Conservation (phyloP, 1,284 basidiomycete species). For the Vanrija sp. region DNA sequence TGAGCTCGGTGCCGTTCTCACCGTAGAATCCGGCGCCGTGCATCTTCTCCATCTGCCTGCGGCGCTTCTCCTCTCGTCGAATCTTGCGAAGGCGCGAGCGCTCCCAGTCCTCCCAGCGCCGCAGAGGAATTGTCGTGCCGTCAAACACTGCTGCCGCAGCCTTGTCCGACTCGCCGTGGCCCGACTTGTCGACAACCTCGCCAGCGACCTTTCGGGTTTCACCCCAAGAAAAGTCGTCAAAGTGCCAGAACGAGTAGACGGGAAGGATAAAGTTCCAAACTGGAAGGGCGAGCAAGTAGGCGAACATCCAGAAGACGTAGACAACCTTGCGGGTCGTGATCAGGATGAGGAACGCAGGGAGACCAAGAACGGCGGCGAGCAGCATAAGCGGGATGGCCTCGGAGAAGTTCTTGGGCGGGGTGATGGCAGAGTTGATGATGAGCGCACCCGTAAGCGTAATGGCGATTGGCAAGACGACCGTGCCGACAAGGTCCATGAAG, state of each 20-base stretch:
- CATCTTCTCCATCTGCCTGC: conserved; percentile 70
- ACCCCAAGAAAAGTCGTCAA: conserved; percentile 95
- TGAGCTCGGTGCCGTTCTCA: conserved; percentile 53
- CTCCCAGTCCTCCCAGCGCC: conserved; percentile 99
- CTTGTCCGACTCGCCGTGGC: conserved; percentile 60
- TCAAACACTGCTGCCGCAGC: conserved; percentile 56
- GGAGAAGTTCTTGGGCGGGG: conserved; percentile 77
- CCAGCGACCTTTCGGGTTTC: conserved; percentile 97
- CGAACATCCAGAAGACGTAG: conserved; percentile 96
- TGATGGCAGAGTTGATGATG: conserved; percentile 73
- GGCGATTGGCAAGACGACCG: conserved; percentile 89
- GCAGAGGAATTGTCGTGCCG: conserved; percentile 70
- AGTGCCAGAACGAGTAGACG: conserved; percentile 97
- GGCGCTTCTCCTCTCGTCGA: conserved; percentile 79
- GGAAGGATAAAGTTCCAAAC: conserved; percentile 95
- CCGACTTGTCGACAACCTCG: conserved; percentile 60
- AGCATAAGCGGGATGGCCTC: conserved; percentile 93
- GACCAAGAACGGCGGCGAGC: conserved; percentile 82
- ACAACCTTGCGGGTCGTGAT: conserved; percentile 91
- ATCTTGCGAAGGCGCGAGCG: conserved; percentile 89
- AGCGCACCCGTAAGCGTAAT: conserved; percentile 87
- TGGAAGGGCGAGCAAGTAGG: conserved; percentile 86
- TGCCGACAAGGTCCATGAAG: conserved; percentile 96
- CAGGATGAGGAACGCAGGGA: conserved; percentile 87
- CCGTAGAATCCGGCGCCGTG: conserved; percentile 51